Conservation (phyloP, 1,139 yeast species). For the Magnusiomyces magnusii region DNA sequence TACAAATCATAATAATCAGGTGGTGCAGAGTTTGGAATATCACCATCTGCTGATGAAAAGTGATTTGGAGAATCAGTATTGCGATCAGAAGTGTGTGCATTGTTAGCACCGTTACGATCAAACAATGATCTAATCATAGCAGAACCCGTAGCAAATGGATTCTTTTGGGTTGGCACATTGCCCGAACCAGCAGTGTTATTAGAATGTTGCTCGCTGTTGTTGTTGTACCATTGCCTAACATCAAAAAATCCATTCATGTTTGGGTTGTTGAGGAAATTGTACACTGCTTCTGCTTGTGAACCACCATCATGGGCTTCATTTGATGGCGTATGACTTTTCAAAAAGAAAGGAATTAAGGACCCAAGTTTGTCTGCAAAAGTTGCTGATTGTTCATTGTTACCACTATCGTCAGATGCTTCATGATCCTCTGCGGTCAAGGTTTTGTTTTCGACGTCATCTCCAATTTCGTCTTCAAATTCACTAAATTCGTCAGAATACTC, state of each 20-base stretch:
- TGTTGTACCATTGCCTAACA: background rate
- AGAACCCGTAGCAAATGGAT: background rate
- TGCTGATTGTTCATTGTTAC: background rate
- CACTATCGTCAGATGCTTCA: slow-evolving; percentile 9
- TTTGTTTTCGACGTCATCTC: slow-evolving; percentile 9
- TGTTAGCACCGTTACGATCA: background rate
- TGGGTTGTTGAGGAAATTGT: background rate
- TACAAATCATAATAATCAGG: slow-evolving; percentile 77
- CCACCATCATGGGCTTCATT: background rate
- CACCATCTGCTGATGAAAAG: slow-evolving; percentile 5
- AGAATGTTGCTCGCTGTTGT: too few species aligned
- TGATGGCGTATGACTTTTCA: background rate
- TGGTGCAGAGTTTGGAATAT: slow-evolving; percentile 24
- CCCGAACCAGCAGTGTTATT: background rate
- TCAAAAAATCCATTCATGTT: background rate
- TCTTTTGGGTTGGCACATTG: background rate
- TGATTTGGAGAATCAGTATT: background rate
- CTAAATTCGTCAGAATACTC: background rate
- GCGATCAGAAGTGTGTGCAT: background rate
- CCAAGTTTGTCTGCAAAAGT: slow-evolving; percentile 2
- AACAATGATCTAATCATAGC: background rate
- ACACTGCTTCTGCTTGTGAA: background rate
- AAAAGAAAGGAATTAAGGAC: background rate
- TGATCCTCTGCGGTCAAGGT: slow-evolving; percentile 2
- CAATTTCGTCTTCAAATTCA: slow-evolving; percentile 3